phyloP scores from a whole-genome alignment of 176 grass and related monocot genomes.

The sorghum (Sorghum bicolor) region DNA sequence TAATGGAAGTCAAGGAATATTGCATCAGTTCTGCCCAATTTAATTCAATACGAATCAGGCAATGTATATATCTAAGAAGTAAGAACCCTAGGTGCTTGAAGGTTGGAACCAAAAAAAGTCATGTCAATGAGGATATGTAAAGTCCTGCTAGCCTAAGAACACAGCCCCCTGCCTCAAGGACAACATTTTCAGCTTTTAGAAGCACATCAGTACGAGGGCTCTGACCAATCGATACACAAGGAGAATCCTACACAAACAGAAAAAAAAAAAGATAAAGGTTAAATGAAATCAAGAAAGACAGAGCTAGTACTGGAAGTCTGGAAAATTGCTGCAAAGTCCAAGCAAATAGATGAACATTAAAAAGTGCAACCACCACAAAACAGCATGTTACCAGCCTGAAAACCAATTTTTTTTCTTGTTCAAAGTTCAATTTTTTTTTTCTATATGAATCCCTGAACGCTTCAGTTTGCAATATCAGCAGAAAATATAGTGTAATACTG shows the following conservation, averaged over 20 bases:
- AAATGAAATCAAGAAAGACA: constrained; percentile 7
- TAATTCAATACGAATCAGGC: neutral
- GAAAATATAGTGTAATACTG: neutral
- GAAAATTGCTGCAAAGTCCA: neutral
- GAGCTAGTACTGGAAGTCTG: neutral
- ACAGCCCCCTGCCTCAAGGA: constrained; percentile 70
- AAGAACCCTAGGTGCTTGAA: neutral
- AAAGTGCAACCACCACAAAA: neutral
- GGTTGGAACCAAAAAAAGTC: neutral
- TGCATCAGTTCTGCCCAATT: neutral
- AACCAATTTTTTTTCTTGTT: neutral
- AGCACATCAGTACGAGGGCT: constrained; percentile 72
- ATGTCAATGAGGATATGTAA: constrained; percentile 72
- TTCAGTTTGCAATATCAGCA: neutral
- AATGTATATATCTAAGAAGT: neutral
- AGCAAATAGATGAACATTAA: constrained; percentile 5
- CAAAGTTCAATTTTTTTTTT: neutral
- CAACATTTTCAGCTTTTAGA: constrained; percentile 79
- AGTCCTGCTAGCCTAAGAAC: constrained; percentile 85
- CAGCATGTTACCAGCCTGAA: neutral
- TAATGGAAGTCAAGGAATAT: constrained; percentile 52
- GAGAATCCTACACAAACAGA: constrained; percentile 55
- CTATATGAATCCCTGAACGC: neutral
- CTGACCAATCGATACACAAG: constrained; percentile 62
- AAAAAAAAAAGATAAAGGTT: constrained; percentile 27